phyloP scores from a whole-genome alignment of 2,329 filamentous ascomycete genomes.

The Colletotrichum lini region DNA sequence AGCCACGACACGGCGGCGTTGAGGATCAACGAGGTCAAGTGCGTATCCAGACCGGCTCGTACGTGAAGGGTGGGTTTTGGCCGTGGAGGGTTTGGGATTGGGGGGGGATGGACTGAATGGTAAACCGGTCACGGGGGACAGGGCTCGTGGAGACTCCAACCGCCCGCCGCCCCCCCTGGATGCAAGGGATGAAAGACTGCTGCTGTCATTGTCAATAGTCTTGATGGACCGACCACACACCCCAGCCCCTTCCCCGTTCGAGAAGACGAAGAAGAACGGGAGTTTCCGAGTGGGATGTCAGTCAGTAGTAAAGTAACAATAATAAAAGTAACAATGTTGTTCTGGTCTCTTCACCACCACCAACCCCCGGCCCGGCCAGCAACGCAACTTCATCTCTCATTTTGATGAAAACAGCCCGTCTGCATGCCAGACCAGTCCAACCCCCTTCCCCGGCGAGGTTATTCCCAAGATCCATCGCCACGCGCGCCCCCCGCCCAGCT shows the following conservation, averaged over 20 bases:
- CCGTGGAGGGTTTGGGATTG: no score
- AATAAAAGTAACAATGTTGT: background rate
- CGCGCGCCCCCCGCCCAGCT: slow-evolving; percentile 10
- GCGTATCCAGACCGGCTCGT: slow-evolving; percentile 33
- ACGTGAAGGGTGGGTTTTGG: background rate
- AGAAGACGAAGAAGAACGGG: background rate
- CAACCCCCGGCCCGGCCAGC: background rate
- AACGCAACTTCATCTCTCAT: slow-evolving; percentile 29
- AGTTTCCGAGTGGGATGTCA: no score
- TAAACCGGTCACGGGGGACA: background rate
- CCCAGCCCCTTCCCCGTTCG: background rate
- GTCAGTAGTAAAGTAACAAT: background rate
- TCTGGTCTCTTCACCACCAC: background rate
- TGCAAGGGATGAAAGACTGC: slow-evolving; percentile 8
- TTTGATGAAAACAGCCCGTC: slow-evolving; percentile 11
- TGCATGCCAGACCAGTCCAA: background rate
- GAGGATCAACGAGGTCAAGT: slow-evolving; percentile 43
- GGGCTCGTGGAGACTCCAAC: background rate
- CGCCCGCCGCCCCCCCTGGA: background rate
- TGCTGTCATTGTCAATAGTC: background rate
- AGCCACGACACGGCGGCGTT: slow-evolving; percentile 55
- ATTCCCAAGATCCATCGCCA: slow-evolving; percentile 23
- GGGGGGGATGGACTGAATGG: background rate
- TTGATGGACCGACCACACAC: background rate
- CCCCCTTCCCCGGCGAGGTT: slow-evolving; percentile 18